phyloP scores from a whole-genome alignment of 129 eudicot species.

The Helianthus tuberosus region DNA sequence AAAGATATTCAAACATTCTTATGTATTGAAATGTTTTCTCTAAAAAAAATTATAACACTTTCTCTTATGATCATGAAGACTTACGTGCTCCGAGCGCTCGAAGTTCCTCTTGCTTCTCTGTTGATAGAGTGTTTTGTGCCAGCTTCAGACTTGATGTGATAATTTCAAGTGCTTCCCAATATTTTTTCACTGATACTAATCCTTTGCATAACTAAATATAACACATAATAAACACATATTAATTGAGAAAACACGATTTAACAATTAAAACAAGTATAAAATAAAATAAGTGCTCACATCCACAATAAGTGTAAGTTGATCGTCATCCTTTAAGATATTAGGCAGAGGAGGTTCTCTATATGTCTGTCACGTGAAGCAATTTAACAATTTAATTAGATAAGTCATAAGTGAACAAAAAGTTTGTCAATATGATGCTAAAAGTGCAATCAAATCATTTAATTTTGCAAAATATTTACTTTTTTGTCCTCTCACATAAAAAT shows the following conservation, averaged over 20 bases:
- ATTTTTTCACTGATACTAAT: constrained; percentile 59
- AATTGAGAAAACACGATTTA: constrained; percentile 7
- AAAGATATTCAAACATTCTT: neutral
- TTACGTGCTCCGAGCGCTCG: constrained; percentile 93
- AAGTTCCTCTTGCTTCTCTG: constrained; percentile 74
- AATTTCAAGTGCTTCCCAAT: constrained; percentile 81
- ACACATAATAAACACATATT: neutral
- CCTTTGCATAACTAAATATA: constrained; percentile 68
- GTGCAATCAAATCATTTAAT: neutral
- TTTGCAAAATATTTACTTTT: neutral
- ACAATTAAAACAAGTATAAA: neutral
- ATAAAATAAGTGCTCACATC: constrained; percentile 57
- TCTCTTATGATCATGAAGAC: constrained; percentile 25
- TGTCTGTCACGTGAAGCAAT: constrained; percentile 46
- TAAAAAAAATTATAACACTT: neutral
- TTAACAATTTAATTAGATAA: constrained; percentile 22
- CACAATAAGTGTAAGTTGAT: constrained; percentile 57
- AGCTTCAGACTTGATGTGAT: constrained; percentile 68
- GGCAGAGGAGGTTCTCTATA: constrained; percentile 84
- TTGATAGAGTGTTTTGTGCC: constrained; percentile 55
- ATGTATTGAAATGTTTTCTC: neutral
- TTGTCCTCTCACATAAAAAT: constrained; percentile 4
- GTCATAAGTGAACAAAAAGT: constrained; percentile 8
- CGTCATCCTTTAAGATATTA: constrained; percentile 69
- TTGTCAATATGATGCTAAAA: neutral